Conservation (phyloP, 2,329 filamentous ascomycete species). For the Sclerotinia minor region DNA sequence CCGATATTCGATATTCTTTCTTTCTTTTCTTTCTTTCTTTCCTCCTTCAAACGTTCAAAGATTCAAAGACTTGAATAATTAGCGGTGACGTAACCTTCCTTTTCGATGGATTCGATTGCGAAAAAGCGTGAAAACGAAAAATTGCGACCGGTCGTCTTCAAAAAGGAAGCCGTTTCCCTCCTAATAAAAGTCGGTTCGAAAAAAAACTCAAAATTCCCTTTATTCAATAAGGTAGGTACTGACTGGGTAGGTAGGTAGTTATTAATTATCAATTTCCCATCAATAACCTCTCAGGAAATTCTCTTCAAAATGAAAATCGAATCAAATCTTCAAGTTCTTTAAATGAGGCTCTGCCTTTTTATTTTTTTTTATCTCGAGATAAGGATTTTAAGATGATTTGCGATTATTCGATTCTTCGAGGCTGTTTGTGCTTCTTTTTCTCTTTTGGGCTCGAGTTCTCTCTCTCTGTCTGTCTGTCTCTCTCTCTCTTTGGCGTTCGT, state of each 20-base stretch:
- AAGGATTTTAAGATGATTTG: not conserved
- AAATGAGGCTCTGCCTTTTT: not conserved
- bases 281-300: not conserved
- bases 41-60: not conserved
- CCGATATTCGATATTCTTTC: too few relatives aligned
- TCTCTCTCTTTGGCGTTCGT: not conserved
- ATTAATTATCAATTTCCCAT: not conserved
- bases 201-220: not conserved
- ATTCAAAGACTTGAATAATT: not conserved
- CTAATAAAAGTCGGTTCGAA: too few relatives aligned
- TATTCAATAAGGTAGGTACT: not conserved
- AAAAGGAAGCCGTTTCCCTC: not conserved
- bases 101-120: not conserved
- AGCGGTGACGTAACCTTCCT: conserved; percentile 8
- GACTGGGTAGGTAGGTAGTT: too few relatives aligned
- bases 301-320: not conserved
- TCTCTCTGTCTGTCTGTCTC: too few relatives aligned
- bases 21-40: not conserved
- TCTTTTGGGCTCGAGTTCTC: not conserved
- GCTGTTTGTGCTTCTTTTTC: not conserved
- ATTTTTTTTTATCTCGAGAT: not conserved
- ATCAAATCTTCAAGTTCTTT: not conserved
- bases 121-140: not conserved
- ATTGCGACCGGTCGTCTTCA: not conserved
- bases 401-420: not conserved